phyloP scores from a whole-genome alignment of 2,329 filamentous ascomycete genomes.

The Lasiodiplodia theobromae region DNA sequence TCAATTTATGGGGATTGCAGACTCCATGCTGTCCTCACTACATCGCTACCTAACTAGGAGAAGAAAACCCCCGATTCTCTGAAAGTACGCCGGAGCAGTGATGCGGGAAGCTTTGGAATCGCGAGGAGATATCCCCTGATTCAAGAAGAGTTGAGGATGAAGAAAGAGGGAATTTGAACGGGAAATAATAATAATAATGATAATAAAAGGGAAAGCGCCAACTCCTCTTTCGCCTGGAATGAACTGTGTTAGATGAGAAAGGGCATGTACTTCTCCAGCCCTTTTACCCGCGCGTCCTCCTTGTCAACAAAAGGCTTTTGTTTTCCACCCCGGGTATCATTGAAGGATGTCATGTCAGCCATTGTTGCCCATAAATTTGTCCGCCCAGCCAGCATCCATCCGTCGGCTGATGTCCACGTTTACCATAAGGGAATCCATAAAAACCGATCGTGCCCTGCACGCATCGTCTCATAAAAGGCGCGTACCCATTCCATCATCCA shows the following conservation, averaged over 20 bases:
- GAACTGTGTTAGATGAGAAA: not conserved
- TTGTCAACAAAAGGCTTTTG: not conserved
- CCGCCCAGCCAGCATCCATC: not conserved
- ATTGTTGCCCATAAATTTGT: slow-evolving; percentile 1
- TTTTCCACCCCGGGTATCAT: slow-evolving; percentile 16
- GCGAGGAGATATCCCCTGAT: not conserved
- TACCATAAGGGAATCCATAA: not conserved
- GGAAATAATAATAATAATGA: not conserved
- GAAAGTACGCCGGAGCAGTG: not conserved
- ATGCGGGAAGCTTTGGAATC: not conserved
- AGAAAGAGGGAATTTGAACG: not conserved
- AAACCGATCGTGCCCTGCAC: not conserved
- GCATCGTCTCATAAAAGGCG: not conserved
- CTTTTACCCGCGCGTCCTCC: not conserved
- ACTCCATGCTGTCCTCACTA: not conserved
- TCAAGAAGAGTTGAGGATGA: too few relatives aligned
- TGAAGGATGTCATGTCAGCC: slow-evolving; percentile 7
- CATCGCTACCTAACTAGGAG: not conserved
- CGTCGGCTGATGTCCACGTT: not conserved
- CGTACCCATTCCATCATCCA: not conserved
- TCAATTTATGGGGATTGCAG: not conserved
- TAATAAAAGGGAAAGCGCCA: not conserved
- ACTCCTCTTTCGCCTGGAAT: not conserved
- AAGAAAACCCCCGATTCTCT: not conserved
- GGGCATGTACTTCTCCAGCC: not conserved